Base-by-base conservation (phyloP, 2,329 filamentous ascomycete species). In the Clonostachys solani region DNA sequence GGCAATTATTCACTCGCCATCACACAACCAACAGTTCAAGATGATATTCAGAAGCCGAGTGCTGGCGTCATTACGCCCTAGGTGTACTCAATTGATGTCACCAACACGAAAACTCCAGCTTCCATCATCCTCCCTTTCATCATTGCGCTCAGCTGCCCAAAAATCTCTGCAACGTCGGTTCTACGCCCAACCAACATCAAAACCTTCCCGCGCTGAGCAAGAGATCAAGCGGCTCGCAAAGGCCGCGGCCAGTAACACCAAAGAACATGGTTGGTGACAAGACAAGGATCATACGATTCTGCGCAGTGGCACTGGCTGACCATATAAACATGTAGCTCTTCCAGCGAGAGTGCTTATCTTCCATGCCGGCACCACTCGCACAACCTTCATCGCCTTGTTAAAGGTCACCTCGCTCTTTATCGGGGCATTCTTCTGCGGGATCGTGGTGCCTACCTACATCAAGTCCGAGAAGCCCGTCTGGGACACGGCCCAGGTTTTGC, bases 401-500 rank as follows among this genome's bases (percentile, higher is more conserved):
- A 89, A 90, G 57, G 68, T 92, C 47, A 83, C 83, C 1, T 84
- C 85, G 4, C 74, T 94, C 38, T 80, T 90, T 50, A 64, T 87
- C 37, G 85, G 86, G 47, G 76, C 75, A 18, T 81, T 86, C 54
- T 88, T 88, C 56, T 75, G 74, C 53, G 66, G 85, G 45, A 67
- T 89, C 23, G 74, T 84, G 44, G 80, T 79, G 0, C 87, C 86
- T 0, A 68, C 73, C 17, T 84, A 83, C 54, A 47, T 71, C n/a
- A 63, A 67, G 18, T 66, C 68, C 4, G 68, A 65, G 18, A 69
- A 72, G 40, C 55, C 65, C 6, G 55, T 58, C 45, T 56, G 56
- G 43, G 58, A 68, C 23, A 67, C 62, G 1, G 58, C 62, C 18
- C 65, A 65, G 38, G 82, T 83, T 48, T 66, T 78, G 43, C 57